Evolutionary conservation across 2,329 filamentous ascomycete genomes (phyloP).

Genomic region (Coniella vitis): DNA sequence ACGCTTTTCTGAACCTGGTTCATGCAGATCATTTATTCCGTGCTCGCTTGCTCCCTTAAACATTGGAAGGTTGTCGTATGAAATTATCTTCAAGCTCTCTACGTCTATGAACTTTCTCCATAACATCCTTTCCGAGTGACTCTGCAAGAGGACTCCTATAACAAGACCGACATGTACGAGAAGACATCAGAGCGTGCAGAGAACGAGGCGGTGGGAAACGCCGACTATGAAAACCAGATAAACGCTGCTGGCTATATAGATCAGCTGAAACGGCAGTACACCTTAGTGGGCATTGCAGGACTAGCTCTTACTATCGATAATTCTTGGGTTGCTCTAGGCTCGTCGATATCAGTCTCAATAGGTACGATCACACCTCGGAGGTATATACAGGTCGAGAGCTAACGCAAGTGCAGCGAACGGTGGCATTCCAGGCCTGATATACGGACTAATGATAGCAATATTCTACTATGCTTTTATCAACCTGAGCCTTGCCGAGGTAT

Average conservation of each 20-base stretch:
- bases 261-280: slow-evolving; percentile 57
- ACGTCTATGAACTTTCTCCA: too few relatives aligned
- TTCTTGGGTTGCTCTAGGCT: slow-evolving; percentile 58
- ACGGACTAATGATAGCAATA: slow-evolving; percentile 34
- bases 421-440: slow-evolving; percentile 35
- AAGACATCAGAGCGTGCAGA: slow-evolving; percentile 12
- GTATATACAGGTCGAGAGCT: background rate
- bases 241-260: slow-evolving; percentile 60
- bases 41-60: too few relatives aligned
- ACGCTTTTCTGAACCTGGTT: too few relatives aligned
- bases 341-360: slow-evolving; percentile 49
- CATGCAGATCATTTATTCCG: too few relatives aligned
- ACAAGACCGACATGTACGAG: too few relatives aligned
- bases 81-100: too few relatives aligned
- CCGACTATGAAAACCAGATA: slow-evolving; percentile 37
- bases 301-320: slow-evolving; percentile 57
- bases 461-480: slow-evolving; percentile 39
- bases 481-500: slow-evolving; percentile 34
- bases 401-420: slow-evolving; percentile 29
- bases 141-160: too few relatives aligned
- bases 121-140: too few relatives aligned
- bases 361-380: slow-evolving; percentile 22
- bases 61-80: too few relatives aligned
- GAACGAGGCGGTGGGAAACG: slow-evolving; percentile 27
- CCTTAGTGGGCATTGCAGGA: slow-evolving; percentile 51